These are phyloP conservation scores for Starmerella sirachaensis DNA, from an alignment of 805 yeast genomes.

Conservation along the genomic window DNA sequence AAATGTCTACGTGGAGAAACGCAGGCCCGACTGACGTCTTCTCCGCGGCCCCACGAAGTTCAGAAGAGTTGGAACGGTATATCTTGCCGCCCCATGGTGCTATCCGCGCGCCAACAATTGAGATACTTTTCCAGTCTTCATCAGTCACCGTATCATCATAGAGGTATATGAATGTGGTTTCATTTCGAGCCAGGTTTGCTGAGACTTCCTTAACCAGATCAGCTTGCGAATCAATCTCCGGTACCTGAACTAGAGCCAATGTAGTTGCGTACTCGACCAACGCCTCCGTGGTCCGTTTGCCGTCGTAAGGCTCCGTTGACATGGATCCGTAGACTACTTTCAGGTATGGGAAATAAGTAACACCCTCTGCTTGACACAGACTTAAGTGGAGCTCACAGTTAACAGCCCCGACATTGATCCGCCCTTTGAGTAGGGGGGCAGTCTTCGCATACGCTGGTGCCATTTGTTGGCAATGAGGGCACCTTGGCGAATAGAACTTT, in stretches of 20 bases:
- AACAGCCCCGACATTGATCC: constrained; percentile 32
- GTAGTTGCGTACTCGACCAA: constrained; percentile 27
- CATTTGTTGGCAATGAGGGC: constrained; percentile 31
- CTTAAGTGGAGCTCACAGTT: constrained; percentile 29
- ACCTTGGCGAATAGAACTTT: constrained; percentile 32
- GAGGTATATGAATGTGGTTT: constrained; percentile 30
- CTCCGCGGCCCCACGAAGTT: constrained; percentile 17
- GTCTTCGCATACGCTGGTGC: constrained; percentile 30
- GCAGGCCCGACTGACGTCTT: constrained; percentile 19
- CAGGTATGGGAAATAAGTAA: constrained; percentile 23
- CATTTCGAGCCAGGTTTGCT: constrained; percentile 20
- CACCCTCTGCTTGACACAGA: constrained; percentile 28
- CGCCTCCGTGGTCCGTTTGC: constrained; percentile 28
- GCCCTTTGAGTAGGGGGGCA: constrained; percentile 26
- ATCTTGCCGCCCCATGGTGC: constrained; percentile 15
- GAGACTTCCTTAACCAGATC: constrained; percentile 22
- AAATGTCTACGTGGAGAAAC: constrained; percentile 13
- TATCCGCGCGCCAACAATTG: constrained; percentile 24
- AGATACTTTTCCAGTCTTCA: constrained; percentile 32
- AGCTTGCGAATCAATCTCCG: constrained; percentile 23
- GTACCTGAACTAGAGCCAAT: constrained; percentile 23
- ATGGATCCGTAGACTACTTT: constrained; percentile 16
- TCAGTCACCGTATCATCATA: constrained; percentile 30
- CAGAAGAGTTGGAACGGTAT: constrained; percentile 14
- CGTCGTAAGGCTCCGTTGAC: constrained; percentile 18